A percentile compares a stretch with the other conserved stretches of the same genome.
phyloP scores from a whole-genome alignment of 495 filamentous ascomycete species.

The Penicillium argentinense region DNA sequence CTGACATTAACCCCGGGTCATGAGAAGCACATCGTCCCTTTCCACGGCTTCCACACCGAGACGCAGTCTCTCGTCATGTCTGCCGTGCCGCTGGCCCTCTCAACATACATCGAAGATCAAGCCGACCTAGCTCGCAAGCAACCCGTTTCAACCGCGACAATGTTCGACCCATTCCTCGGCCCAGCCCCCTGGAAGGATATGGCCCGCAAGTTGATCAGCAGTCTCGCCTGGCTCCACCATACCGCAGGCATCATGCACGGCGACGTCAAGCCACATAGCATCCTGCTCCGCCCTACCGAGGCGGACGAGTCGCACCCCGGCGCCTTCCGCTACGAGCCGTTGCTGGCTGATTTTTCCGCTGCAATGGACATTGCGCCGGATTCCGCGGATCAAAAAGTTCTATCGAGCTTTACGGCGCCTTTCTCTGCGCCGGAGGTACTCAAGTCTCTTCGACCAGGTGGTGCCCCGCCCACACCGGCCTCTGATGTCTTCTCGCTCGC shows the following conservation, averaged over 20 bases:
- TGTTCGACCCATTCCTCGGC: constrained; percentile 53
- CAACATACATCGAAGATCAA: constrained; percentile 46
- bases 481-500: constrained; percentile 52
- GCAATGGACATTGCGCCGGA: constrained; percentile 35
- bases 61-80: constrained; percentile 53
- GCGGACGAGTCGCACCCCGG: constrained; percentile 3
- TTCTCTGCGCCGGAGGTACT: constrained; percentile 59
- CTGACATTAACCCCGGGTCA: constrained; percentile 37
- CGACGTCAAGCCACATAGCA: constrained; percentile 47
- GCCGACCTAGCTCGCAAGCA: constrained; percentile 27
- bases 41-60: constrained; percentile 53
- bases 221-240: constrained; percentile 53
- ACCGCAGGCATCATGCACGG: constrained; percentile 44
- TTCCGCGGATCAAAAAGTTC: constrained; percentile 23
- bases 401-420: constrained; percentile 55
- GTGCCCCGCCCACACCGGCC: constrained; percentile 16
- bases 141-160: constrained; percentile 42
- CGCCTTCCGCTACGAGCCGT: constrained; percentile 38
- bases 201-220: constrained; percentile 48
- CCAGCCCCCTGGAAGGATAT: constrained; percentile 41
- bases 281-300: constrained; percentile 33
- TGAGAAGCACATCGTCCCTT: constrained; percentile 49
- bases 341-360: constrained; percentile 64
- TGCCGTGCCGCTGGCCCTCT: constrained; percentile 50
- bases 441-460: constrained; percentile 26